Conservation (phyloP, 2,329 filamentous ascomycete genomes). For the Dothistroma pini region DNA sequence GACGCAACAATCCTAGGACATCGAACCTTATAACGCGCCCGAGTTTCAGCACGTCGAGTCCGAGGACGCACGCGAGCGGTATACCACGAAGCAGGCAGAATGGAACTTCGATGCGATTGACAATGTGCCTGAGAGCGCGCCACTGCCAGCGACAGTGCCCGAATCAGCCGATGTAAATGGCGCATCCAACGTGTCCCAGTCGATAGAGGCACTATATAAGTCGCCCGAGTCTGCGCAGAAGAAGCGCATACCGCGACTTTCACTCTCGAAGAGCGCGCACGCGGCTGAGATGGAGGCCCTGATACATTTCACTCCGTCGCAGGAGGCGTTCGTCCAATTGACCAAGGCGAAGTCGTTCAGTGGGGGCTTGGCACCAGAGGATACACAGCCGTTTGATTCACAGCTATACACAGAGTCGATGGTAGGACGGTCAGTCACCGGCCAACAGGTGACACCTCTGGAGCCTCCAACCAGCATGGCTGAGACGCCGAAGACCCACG, state of each 20-base stretch:
- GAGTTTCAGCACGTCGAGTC: constrained; percentile 5
- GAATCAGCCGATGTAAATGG: neutral
- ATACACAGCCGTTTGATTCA: constrained; percentile 47
- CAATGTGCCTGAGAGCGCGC: neutral
- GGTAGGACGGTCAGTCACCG: neutral
- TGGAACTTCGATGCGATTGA: neutral
- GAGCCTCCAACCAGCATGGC: constrained; percentile 5
- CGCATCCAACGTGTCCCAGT: constrained; percentile 19
- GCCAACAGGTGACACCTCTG: constrained; percentile 6
- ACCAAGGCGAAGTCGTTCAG: constrained; percentile 35
- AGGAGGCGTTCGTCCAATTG: constrained; percentile 13
- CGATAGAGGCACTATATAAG: constrained; percentile 12
- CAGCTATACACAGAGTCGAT: constrained; percentile 43
- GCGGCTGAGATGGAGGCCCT: constrained; percentile 26
- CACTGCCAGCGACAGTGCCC: neutral
- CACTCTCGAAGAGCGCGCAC: constrained; percentile 23
- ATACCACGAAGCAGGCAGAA: neutral
- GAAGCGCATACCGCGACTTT: constrained; percentile 16
- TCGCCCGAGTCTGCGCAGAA: constrained; percentile 13
- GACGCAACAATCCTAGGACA: constrained; percentile 31
- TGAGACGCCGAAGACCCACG: constrained; percentile 19
- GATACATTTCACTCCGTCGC: constrained; percentile 18
- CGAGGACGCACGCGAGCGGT: neutral
- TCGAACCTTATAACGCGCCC: constrained; percentile 18
- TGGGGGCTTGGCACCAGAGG: constrained; percentile 31